A percentile compares a stretch with the other conserved stretches of the same genome.
Evolutionary conservation across 148 eudicot genomes (phyloP).

Genomic region (Dysphania ambrosioides): DNA sequence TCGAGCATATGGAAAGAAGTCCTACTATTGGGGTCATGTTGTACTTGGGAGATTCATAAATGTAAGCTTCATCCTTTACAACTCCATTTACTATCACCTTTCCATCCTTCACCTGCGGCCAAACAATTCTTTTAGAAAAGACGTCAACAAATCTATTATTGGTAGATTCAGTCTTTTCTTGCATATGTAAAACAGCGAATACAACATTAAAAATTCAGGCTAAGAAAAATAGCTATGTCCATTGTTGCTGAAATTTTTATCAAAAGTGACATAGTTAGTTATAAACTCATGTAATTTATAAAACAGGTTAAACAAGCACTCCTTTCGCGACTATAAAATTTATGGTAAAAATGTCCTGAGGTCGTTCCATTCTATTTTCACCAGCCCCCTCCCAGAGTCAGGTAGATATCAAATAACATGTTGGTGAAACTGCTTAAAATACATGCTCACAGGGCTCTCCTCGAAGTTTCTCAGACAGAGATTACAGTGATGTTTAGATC

Average conservation of each 20-base stretch:
- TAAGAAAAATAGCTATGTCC: too few species aligned
- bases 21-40: conserved; percentile 76
- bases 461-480: neutral
- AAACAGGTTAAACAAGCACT: neutral
- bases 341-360: neutral
- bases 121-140: too few species aligned
- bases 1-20: conserved; percentile 13
- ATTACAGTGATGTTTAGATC: too few species aligned
- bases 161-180: neutral
- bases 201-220: too few species aligned
- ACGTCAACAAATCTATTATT: neutral
- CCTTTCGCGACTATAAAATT: neutral
- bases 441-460: neutral
- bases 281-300: too few species aligned
- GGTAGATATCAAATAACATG: neutral
- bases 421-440: neutral
- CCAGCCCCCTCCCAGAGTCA: neutral
- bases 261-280: too few species aligned
- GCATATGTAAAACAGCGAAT: too few species aligned
- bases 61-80: conserved; percentile 57
- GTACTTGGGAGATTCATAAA: conserved; percentile 75
- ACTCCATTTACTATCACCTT: conserved; percentile 82
- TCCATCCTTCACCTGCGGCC: conserved; percentile 72
- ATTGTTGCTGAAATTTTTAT: too few species aligned
- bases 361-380: neutral